Conservation (phyloP, 202 grass and related monocot genomes). For the Eragrostis tef region DNA sequence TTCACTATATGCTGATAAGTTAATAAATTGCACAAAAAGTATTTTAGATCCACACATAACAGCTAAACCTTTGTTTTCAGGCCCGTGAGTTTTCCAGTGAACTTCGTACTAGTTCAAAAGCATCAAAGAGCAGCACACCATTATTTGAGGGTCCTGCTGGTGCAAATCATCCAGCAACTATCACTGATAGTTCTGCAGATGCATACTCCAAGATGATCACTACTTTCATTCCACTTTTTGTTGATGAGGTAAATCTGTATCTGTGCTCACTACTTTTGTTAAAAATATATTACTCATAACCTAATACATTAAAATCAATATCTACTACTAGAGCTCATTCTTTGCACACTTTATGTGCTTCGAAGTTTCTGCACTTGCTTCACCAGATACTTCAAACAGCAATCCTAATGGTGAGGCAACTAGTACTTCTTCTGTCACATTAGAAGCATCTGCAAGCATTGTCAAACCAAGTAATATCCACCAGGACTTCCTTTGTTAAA, state of each 20-base stretch:
- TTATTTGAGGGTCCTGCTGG: slow-evolving; percentile 72
- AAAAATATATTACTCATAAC: slow-evolving; percentile 34
- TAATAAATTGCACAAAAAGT: neutral
- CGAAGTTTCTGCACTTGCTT: slow-evolving; percentile 58
- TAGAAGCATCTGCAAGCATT: slow-evolving; percentile 49
- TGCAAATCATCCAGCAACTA: slow-evolving; percentile 56
- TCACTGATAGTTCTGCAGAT: slow-evolving; percentile 71
- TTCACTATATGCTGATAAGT: neutral
- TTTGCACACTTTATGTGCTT: slow-evolving; percentile 99
- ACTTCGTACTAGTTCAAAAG: slow-evolving; percentile 72
- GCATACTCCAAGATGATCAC: slow-evolving; percentile 89
- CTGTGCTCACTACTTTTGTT: slow-evolving; percentile 22
- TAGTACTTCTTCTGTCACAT: slow-evolving; percentile 28
- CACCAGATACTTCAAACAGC: slow-evolving; percentile 49
- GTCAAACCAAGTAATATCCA: slow-evolving; percentile 54
- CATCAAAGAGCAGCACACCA: slow-evolving; percentile 64
- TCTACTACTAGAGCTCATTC: slow-evolving; percentile 73
- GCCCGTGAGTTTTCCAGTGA: slow-evolving; percentile 88
- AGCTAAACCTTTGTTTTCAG: slow-evolving; percentile 52
- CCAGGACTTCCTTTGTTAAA: slow-evolving; percentile 28
- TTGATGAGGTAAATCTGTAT: slow-evolving; percentile 76
- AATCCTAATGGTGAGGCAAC: slow-evolving; percentile 45
- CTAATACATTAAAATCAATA: slow-evolving; percentile 39
- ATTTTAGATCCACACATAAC: neutral
- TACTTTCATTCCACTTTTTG: slow-evolving; percentile 87